Percentiles rank a stretch among this genome's conserved stretches.
Evolutionary conservation across 176 grass and related monocot species (phyloP).

Genomic region (Carex cristatella): DNA sequence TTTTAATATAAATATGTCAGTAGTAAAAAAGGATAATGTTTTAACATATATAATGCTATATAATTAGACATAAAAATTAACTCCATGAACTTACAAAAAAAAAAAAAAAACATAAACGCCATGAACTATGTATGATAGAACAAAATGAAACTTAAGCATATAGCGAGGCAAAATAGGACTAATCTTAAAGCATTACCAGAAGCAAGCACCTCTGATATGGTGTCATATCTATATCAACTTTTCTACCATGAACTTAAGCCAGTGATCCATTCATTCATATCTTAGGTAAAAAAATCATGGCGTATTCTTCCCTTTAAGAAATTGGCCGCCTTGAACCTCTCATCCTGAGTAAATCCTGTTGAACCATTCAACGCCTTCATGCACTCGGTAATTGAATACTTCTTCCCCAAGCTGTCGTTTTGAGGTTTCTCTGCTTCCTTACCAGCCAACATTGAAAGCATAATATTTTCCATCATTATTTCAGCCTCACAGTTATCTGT

Average conservation of each 20-base stretch:
- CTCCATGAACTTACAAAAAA: background rate
- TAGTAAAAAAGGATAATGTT: background rate
- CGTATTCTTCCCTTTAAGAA: background rate
- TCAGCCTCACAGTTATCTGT: background rate
- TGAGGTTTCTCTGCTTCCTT: background rate
- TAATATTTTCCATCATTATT: background rate
- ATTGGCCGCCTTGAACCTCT: background rate
- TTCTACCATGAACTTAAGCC: background rate
- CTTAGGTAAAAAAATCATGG: background rate
- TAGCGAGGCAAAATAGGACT: background rate
- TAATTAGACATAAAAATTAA: background rate
- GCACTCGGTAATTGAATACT: background rate
- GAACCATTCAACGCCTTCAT: background rate
- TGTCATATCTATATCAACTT: background rate
- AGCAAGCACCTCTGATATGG: background rate
- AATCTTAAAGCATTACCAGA: background rate
- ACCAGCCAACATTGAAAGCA: background rate
- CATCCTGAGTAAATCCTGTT: background rate
- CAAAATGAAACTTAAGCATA: background rate
- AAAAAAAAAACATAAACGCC: background rate
- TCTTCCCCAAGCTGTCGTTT: background rate
- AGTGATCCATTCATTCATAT: background rate
- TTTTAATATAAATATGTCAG: too few relatives aligned
- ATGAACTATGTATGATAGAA: background rate
- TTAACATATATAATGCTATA: background rate